Evolutionary conservation across 2,329 filamentous ascomycete genomes (phyloP).

Genomic region (Aspergillus pseudonomiae): DNA sequence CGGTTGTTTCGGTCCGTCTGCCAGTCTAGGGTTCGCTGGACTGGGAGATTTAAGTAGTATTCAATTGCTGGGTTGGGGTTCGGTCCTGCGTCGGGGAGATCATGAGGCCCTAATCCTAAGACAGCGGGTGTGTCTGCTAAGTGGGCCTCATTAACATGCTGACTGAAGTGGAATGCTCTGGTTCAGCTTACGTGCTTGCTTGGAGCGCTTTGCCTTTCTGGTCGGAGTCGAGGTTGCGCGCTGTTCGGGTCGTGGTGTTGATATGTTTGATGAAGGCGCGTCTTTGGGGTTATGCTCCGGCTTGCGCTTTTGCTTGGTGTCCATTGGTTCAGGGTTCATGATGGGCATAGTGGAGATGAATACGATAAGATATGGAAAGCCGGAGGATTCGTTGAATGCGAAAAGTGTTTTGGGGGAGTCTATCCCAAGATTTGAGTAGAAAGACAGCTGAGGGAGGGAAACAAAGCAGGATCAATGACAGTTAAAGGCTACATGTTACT

Average conservation of each 20-base stretch:
- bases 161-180: not conserved
- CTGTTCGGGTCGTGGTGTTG: not conserved
- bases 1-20: not conserved
- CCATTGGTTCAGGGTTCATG: not conserved
- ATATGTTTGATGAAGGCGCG: not conserved
- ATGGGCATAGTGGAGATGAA: not conserved
- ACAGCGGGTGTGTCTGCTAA: not conserved
- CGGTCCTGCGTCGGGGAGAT: not conserved
- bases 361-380: not conserved
- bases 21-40: not conserved
- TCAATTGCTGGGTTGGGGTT: not conserved
- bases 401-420: not conserved
- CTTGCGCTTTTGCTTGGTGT: not conserved
- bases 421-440: not conserved
- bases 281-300: not conserved
- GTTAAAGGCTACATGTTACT: not conserved
- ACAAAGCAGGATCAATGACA: not conserved
- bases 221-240: not conserved
- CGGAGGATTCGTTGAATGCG: not conserved
- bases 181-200: not conserved
- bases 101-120: not conserved
- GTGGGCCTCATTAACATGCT: not conserved
- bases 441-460: not conserved
- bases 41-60: not conserved
- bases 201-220: not conserved